Evolutionary conservation across 495 filamentous ascomycete species (phyloP).

Genomic region (Aspergillus sclerotioniger): DNA sequence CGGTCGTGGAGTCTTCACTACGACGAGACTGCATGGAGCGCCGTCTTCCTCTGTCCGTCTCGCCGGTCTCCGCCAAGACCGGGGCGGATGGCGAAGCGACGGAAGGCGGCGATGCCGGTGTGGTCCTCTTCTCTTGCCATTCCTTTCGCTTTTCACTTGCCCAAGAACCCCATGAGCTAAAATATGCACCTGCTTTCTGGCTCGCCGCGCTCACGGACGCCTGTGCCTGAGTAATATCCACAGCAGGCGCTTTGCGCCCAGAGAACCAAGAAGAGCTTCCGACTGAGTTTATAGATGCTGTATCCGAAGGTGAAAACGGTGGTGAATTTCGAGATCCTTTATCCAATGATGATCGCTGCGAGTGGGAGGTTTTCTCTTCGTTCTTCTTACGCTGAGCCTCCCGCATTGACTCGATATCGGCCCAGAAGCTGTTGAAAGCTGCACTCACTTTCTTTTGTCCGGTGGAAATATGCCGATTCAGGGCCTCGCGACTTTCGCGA

Average conservation of each 20-base stretch:
- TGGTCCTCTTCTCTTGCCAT: constrained; percentile 46
- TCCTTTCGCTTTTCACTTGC: constrained; percentile 81
- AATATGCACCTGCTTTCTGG: constrained; percentile 77
- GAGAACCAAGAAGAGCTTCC: constrained; percentile 25
- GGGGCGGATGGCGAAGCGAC: constrained; percentile 32
- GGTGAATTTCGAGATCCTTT: constrained; percentile 27
- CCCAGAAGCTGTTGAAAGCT: constrained; percentile 81
- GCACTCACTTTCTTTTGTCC: constrained; percentile 80
- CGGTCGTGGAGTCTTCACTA: constrained; percentile 29
- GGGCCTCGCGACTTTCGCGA: constrained; percentile 69
- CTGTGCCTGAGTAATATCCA: constrained; percentile 65
- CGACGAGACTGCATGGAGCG: constrained; percentile 30
- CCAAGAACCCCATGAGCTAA: constrained; percentile 95
- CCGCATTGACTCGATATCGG: constrained; percentile 81
- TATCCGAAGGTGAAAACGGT: constrained; percentile 21
- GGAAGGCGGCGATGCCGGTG: constrained; percentile 26
- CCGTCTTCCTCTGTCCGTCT: constrained; percentile 35
- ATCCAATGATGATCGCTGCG: constrained; percentile 36
- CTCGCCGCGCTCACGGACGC: constrained; percentile 65
- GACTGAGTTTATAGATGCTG: constrained; percentile 14
- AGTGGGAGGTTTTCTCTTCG: constrained; percentile 50
- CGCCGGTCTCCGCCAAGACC: constrained; percentile 27
- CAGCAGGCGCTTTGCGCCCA: constrained; percentile 37
- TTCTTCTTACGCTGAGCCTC: constrained; percentile 74
- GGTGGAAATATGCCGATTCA: constrained; percentile 76